Base-by-base conservation (phyloP, 768 basidiomycete genomes). In the Suillus variegatus region DNA sequence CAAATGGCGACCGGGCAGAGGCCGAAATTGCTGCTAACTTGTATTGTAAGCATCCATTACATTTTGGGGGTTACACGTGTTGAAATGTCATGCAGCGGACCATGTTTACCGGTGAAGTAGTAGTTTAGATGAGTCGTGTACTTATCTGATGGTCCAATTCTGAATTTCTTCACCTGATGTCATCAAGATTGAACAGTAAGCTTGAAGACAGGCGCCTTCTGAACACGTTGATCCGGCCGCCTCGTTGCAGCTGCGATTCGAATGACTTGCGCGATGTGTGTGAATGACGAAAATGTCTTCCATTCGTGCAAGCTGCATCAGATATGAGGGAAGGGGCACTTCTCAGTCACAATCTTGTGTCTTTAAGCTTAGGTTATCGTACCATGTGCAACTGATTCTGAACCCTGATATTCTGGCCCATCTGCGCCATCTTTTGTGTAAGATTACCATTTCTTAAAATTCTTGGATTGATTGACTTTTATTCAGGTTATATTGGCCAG, bases 21-120 rank as follows among this genome's bases (percentile, higher is more conserved):
- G 94, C 96, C 35, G 97, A 99, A 80, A 94, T 99, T 72, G 96
- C 96, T 63, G 96, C 97, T 55, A 98, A 99, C 78, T 79, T 95
- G 68, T 83, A 93, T 73, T 81, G 92, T 93, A 75, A 69, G 85
- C 76, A 62, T 61, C 51, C 52, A 51, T 62, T 60, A 35, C 40
- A 54, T 51, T 67, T 63, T 44, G 40, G 43, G 61, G 22, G 72
- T 64, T 67, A 67, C 68, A 68, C 49, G 43, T 54, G 51, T 65
- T 73, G 60, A 75, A 66, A 66, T 75, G 66, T 68, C 65, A 67
- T 66, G 38, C 74, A 93, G 92, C 92, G 77, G 92, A 94, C 76
- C 92, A 94, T 76, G 90, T 94, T 70, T 94, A 94, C 74, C 92
- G 92, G 78, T 94, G 78, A 86, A 63, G 65, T 60, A 51, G 61